phyloP scores from a whole-genome alignment of 108 stramenopile genomes.

The Epipyxis sp. region DNA sequence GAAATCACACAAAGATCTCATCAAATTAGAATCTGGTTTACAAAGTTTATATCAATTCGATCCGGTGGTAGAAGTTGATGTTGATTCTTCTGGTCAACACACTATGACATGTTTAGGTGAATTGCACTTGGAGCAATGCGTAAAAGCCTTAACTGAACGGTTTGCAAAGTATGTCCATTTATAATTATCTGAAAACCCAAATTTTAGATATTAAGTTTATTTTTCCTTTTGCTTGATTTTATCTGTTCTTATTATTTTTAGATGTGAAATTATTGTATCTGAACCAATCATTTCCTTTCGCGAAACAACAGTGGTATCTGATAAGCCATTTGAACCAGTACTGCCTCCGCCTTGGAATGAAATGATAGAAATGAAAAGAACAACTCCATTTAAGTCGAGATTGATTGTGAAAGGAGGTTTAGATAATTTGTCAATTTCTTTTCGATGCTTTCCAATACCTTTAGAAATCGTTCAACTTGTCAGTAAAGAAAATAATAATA shows the following conservation, averaged over 20 bases:
- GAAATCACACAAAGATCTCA: constrained; percentile 42
- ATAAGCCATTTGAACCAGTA: background rate
- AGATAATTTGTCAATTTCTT: background rate
- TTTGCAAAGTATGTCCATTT: constrained; percentile 12
- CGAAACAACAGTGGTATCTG: constrained; percentile 11
- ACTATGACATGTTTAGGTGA: constrained; percentile 57
- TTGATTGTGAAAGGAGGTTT: background rate
- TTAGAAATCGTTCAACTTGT: background rate
- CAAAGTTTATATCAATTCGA: constrained; percentile 59
- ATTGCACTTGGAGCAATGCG: constrained; percentile 60
- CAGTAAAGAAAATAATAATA: too few relatives aligned
- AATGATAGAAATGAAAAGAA: background rate
- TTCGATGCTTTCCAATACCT: constrained; percentile 8
- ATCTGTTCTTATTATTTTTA: too few relatives aligned
- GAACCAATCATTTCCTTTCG: constrained; percentile 43
- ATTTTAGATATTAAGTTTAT: too few relatives aligned
- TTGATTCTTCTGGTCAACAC: constrained; percentile 51
- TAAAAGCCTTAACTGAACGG: constrained; percentile 34
- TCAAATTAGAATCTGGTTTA: constrained; percentile 49
- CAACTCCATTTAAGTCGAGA: background rate
- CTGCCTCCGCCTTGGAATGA: constrained; percentile 32
- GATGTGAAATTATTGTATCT: constrained; percentile 35
- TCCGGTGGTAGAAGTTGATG: constrained; percentile 56
- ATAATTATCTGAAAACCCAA: too few relatives aligned
- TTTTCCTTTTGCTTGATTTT: too few relatives aligned